Evolutionary conservation across 2,329 filamentous ascomycete species (phyloP).

Genomic region (Hymenoscyphus infarciens): DNA sequence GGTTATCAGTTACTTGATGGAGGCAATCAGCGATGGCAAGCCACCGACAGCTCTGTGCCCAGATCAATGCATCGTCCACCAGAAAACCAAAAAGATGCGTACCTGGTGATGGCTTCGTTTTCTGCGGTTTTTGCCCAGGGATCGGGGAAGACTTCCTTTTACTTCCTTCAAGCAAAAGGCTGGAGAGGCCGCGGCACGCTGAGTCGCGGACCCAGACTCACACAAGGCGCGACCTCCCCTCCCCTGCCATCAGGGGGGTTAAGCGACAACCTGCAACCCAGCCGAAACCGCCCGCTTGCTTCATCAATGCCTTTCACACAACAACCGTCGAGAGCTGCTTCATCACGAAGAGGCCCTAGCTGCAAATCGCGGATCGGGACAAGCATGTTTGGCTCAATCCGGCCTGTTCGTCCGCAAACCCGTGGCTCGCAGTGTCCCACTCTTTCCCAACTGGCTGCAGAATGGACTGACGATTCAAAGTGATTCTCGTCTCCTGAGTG

Average conservation of each 20-base stretch:
- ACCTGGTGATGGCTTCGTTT: background rate
- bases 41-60: background rate
- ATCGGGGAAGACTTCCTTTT: conserved; percentile 20
- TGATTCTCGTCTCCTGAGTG: background rate
- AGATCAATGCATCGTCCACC: conserved; percentile 1
- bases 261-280: conserved; percentile 34
- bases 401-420: background rate
- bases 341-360: conserved; percentile 2
- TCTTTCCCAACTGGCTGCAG: background rate
- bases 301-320: conserved; percentile 30
- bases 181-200: conserved; percentile 2
- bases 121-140: conserved; percentile 6
- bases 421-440: conserved; percentile 1
- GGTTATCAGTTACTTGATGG: background rate
- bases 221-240: background rate
- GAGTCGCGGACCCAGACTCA: background rate
- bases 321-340: conserved; percentile 20
- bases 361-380: conserved; percentile 2
- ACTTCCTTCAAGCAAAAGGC: background rate
- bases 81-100: background rate
- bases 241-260: conserved; percentile 18
- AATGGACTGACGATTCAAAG: background rate
- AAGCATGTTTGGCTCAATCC: background rate
- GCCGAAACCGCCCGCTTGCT: conserved; percentile 31
- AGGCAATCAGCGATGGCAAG: background rate